A percentile compares a stretch with the other conserved stretches of the same genome.
Conservation (phyloP, 1,139 yeast genomes). For the Meyerozyma elateridarum region DNA sequence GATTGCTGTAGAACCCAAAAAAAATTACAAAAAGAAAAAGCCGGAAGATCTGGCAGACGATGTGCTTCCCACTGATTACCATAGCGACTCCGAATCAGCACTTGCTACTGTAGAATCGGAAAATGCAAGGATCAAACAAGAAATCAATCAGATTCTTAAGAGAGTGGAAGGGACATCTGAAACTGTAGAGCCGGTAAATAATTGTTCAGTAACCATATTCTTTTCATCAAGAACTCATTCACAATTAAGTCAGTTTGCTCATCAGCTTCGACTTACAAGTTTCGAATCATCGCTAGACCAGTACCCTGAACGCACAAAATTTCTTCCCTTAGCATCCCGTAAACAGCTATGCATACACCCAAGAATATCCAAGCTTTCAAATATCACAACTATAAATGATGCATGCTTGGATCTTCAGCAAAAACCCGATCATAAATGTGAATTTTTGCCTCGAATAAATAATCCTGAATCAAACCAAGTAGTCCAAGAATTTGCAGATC, state of each 20-base stretch:
- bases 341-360: constrained; percentile 80
- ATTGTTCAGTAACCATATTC: constrained; percentile 45
- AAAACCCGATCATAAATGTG: constrained; percentile 38
- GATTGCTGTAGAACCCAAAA: no score
- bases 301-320: constrained; percentile 43
- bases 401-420: constrained; percentile 75
- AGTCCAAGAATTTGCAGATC: constrained; percentile 51
- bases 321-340: constrained; percentile 72
- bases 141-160: constrained; percentile 39
- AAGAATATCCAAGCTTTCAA: constrained; percentile 35
- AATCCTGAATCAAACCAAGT: constrained; percentile 25
- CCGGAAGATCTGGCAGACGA: constrained; percentile 18
- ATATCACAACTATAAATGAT: constrained; percentile 65
- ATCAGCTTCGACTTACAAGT: constrained; percentile 59
- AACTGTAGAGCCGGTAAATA: constrained; percentile 16
- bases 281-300: constrained; percentile 60
- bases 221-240: constrained; percentile 91
- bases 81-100: constrained; percentile 31
- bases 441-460: constrained; percentile 39
- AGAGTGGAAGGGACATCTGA: constrained; percentile 27
- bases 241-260: constrained; percentile 76
- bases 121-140: constrained; percentile 27
- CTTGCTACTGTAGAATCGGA: constrained; percentile 18
- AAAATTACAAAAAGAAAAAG: constrained; percentile 13
- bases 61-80: constrained; percentile 39